Base-by-base conservation (phyloP, 768 basidiomycete species). In the Suillus subalutaceus region DNA sequence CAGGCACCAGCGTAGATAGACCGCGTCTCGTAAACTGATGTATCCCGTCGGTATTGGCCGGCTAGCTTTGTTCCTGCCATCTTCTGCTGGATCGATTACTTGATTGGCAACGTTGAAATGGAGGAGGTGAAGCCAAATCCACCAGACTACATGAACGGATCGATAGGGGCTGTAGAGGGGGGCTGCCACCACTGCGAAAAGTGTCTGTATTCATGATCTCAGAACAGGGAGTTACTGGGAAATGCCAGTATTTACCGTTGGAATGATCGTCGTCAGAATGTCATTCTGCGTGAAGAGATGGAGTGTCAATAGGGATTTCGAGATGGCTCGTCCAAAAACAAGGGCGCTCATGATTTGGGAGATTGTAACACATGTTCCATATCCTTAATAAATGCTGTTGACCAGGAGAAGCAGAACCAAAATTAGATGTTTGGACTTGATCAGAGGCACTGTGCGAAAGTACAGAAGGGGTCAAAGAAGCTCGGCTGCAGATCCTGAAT, bases 61-160 rank as follows among this genome's bases (percentile, higher is more conserved):
- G 71, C 76, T 81, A 13, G 80, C 74, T 65, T 84, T 82, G 66
- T 85, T 85, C 66, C 65, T 70, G 13, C 69, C 70, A 67, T 85
- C 84, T 70, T 85, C 84, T 46, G 78, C 78, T 12, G 78, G 75
- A 63, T 75, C 73, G 37, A 78, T 71, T 15, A 75, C 69, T 69
- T 85, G 84, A 63, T 85, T 85, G 9, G 81, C 73, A 20, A 80
- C 73, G 60, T 80, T 75, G 74, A 81, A 83, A 48, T 82, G 82
- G 7, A 85, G 73, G 37, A 83, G 74, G 67, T 85, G 84, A 6
- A 84, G 66, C 78, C 79, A 83, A 13, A 82, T 79, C 84, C 84
- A 85, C 44, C 80, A 69, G 44, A 81, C 69, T 15, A 78, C 72
- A 41, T 78, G 71, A 15, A 73, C 63, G 6, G 79, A 52, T 0